phyloP scores from a whole-genome alignment of 1,139 yeast genomes.

The Saccharomyces uvarum region DNA sequence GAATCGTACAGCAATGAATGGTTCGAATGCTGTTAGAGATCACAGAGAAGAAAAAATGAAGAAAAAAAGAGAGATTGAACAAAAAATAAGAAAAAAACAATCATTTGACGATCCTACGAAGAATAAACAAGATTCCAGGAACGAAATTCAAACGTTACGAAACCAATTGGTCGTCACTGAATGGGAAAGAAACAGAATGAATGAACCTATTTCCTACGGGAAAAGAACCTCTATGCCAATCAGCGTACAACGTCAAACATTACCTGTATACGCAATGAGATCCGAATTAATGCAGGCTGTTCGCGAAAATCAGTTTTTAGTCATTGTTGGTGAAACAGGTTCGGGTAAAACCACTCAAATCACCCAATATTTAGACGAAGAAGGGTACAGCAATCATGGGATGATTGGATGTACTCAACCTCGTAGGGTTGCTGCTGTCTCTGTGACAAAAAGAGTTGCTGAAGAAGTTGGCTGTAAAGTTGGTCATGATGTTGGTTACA shows the following conservation, averaged over 20 bases:
- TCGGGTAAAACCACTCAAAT: conserved; percentile 95
- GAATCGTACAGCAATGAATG: conserved; percentile 66
- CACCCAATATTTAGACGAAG: conserved; percentile 81
- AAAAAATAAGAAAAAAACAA: conserved; percentile 26
- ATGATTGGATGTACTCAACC: conserved; percentile 93
- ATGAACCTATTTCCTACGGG: conserved; percentile 43
- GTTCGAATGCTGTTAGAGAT: conserved; percentile 62
- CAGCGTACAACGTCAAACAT: conserved; percentile 57
- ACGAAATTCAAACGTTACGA: conserved; percentile 18
- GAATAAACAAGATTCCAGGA: conserved; percentile 8
- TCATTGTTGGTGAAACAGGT: conserved; percentile 95
- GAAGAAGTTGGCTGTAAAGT: conserved; percentile 67
- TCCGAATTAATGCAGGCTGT: conserved; percentile 58
- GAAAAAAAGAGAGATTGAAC: conserved; percentile 41
- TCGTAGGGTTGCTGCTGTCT: conserved; percentile 88
- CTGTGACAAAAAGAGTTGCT: conserved; percentile 88
- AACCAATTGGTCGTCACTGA: conserved; percentile 34
- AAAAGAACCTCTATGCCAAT: conserved; percentile 44
- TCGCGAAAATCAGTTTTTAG: conserved; percentile 58
- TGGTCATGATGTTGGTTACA: conserved; percentile 82
- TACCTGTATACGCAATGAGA: conserved; percentile 71
- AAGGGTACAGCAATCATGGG: conserved; percentile 56
- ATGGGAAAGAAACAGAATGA: conserved; percentile 44
- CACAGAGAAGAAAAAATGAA: conserved; percentile 52
- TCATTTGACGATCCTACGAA: conserved; percentile 40